Evolutionary conservation across 2,329 filamentous ascomycete genomes (phyloP).

Genomic region (Dryadomyces quercivorus): DNA sequence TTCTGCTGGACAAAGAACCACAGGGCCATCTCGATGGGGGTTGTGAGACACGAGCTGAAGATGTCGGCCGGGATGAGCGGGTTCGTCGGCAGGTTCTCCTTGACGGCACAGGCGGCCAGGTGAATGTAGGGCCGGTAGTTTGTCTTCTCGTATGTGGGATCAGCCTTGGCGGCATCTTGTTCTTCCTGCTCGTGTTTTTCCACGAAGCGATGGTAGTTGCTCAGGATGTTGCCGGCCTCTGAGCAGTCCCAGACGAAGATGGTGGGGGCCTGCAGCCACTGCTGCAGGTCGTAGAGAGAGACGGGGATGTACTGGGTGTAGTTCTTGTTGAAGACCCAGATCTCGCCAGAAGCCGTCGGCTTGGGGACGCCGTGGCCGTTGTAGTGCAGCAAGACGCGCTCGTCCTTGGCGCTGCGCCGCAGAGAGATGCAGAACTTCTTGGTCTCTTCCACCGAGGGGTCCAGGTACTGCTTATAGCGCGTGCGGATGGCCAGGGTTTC

Average conservation of each 20-base stretch:
- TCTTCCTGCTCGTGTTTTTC: constrained; percentile 93
- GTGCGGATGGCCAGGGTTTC: constrained; percentile 89
- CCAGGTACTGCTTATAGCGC: constrained; percentile 93
- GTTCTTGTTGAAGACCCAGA: constrained; percentile 98
- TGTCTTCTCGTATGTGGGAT: constrained; percentile 75
- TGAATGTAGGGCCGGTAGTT: constrained; percentile 64
- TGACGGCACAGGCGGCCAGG: constrained; percentile 78
- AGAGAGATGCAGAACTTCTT: constrained; percentile 92
- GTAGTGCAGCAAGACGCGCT: constrained; percentile 94
- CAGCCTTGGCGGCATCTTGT: constrained; percentile 58
- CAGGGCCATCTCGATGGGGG: constrained; percentile 92
- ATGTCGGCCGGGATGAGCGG: constrained; percentile 86
- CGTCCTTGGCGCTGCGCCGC: constrained; percentile 85
- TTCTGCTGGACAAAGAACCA: constrained; percentile 96
- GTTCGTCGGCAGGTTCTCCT: constrained; percentile 90
- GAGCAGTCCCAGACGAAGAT: constrained; percentile 98
- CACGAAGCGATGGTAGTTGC: constrained; percentile 87
- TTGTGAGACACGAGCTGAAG: constrained; percentile 91
- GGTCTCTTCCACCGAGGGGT: constrained; percentile 93
- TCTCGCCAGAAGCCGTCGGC: constrained; percentile 88
- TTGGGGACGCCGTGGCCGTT: constrained; percentile 96
- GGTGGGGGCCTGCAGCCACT: constrained; percentile 89
- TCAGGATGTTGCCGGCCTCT: constrained; percentile 88
- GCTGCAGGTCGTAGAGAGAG: constrained; percentile 86
- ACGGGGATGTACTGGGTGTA: constrained; percentile 99